Base-by-base conservation (phyloP, 805 yeast genomes). In the Hanseniaspora clermontiae region DNA sequence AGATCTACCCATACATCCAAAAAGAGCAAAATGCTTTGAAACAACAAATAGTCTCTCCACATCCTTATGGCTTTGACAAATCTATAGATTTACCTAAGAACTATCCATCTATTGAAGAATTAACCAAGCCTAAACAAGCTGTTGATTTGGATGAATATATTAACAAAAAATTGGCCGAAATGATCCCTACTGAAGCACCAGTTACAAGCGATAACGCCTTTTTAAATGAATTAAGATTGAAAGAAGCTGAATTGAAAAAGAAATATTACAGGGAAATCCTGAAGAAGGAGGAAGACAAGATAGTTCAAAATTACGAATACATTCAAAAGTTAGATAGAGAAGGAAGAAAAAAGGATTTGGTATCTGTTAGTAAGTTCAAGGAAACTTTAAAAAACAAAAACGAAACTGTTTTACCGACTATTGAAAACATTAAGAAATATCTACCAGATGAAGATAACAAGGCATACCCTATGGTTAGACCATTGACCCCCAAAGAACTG, bases 401-500 rank as follows among this genome's bases (percentile, higher is more conserved):
- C 20, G 48, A 42, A 1, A 20, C 51, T 7, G 43, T 51, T 20
- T 19, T 51, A n/a, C 58, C 58, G 0, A 57, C 58, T 2, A 38
- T 57, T 9, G 46, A 57, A 17, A 47, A 51, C 31, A 37, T 57
- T 11, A n/a, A 46, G 14, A 34, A 40, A 38, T 36, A 20, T 24
- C 15, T 37, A 9, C 10, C 31, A 3, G 31, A 20, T 36, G 27
- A 43, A 31, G 32, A 32, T 31, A 46, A 36, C 17, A 40, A 57
- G 20, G 24, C 36, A 51, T 27, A 40, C 2, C 86, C 91, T 15
- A 70, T 88, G 59, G 78, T 90, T 74, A 77, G 84, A 65, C 78
- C 71, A 49, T 77, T 95, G 68, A 84, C 95, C 0, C 74, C 71
- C 27, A 93, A 82, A 63, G 95, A 90, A 69, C 67, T 70, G 51